A percentile compares a stretch with the other conserved stretches of the same genome.
Evolutionary conservation across 306 rosid genomes (phyloP).

Genomic region (Rubus idaeus): DNA sequence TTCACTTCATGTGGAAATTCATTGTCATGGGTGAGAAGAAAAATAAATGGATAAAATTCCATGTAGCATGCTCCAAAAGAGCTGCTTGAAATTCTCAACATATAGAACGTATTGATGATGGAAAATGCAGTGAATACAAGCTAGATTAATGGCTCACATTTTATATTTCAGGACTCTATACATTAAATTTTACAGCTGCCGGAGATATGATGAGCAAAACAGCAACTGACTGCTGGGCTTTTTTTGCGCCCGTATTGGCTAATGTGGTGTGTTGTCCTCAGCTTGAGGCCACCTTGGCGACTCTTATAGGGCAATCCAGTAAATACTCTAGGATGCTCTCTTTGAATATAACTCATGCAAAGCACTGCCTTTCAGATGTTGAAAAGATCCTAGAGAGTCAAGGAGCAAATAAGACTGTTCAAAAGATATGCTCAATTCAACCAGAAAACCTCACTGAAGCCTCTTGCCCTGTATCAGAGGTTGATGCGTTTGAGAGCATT

Average conservation of each 20-base stretch:
- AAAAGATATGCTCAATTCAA: conserved; percentile 45
- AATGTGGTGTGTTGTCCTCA: conserved; percentile 74
- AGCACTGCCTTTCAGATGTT: conserved; percentile 64
- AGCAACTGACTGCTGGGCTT: conserved; percentile 61
- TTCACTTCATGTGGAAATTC: not conserved
- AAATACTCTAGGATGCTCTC: conserved; percentile 55
- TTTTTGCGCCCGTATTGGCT: conserved; percentile 69
- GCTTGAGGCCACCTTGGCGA: conserved; percentile 46
- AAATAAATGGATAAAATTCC: not conserved
- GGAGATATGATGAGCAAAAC: conserved; percentile 46
- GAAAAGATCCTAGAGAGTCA: conserved; percentile 52
- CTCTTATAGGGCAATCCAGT: conserved; percentile 62
- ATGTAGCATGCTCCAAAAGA: not conserved
- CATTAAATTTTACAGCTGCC: conserved; percentile 46
- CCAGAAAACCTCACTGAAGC: conserved; percentile 54
- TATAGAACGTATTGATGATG: not conserved
- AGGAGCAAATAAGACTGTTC: conserved; percentile 54
- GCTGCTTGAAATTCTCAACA: not conserved
- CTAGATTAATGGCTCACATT: not conserved
- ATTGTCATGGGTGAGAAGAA: not conserved
- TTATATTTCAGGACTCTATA: conserved; percentile 46
- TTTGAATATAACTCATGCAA: conserved; percentile 49
- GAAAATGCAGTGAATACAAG: not conserved
- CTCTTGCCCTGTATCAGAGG: conserved; percentile 50
- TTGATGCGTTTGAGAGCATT: conserved; percentile 52